Evolutionary conservation across 2,329 filamentous ascomycete species (phyloP).

Genomic region (Pseudogymnoascus sp.): DNA sequence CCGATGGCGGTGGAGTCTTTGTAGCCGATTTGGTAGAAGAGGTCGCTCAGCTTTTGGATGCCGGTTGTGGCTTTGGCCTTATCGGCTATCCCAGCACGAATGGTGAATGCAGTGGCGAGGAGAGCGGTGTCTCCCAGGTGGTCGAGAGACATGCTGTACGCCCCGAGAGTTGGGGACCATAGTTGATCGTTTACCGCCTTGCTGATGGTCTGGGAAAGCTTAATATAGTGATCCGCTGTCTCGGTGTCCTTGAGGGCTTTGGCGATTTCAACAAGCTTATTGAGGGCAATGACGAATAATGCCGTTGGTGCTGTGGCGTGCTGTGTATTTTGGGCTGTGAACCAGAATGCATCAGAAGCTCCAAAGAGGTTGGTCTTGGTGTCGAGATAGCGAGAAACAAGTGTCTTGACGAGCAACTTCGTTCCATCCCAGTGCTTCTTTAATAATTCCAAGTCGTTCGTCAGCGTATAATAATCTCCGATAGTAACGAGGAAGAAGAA

Average conservation of each 20-base stretch:
- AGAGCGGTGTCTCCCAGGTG: conserved; percentile 27
- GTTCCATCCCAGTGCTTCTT: not conserved
- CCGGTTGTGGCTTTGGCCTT: conserved; percentile 23
- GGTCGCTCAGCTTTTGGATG: conserved; percentile 25
- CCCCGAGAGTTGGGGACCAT: conserved; percentile 27
- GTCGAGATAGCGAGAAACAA: not conserved
- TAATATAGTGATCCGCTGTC: conserved; percentile 20
- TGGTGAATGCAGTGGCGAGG: conserved; percentile 28
- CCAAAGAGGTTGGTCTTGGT: not conserved
- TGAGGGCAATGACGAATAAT: conserved; percentile 17
- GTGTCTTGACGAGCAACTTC: not conserved
- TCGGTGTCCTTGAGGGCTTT: conserved; percentile 25
- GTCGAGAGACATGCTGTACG: conserved; percentile 26
- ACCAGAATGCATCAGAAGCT: not conserved
- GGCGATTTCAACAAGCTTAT: conserved; percentile 24
- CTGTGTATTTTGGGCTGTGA: not conserved
- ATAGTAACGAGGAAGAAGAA: conserved; percentile 1
- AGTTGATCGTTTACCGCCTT: conserved; percentile 26
- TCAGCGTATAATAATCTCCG: not conserved
- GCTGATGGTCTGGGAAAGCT: conserved; percentile 20
- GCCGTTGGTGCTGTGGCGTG: not conserved
- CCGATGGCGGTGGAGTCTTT: conserved; percentile 24
- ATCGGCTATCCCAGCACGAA: conserved; percentile 30
- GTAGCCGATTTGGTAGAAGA: conserved; percentile 31
- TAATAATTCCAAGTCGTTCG: not conserved